Evolutionary conservation across 805 yeast species (phyloP).

Genomic region (Cyberlindnera bimundalis): DNA sequence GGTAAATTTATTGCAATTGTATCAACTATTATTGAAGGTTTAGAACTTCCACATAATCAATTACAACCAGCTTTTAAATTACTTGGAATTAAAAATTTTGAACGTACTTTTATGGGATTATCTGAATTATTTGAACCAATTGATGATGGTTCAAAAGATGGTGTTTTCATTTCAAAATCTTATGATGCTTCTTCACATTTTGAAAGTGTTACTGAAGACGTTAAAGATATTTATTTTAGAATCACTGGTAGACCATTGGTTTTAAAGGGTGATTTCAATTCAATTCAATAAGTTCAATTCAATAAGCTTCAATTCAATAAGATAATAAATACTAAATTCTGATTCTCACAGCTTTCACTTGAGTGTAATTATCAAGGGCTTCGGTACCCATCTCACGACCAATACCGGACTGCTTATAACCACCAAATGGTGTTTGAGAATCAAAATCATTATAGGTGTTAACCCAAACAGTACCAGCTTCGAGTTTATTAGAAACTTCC

Average conservation of each 20-base stretch:
- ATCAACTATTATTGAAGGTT: slow-evolving; percentile 92
- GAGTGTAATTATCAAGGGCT: slow-evolving; percentile 79
- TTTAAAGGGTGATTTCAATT: slow-evolving; percentile 28
- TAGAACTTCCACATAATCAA: slow-evolving; percentile 90
- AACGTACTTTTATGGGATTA: slow-evolving; percentile 77
- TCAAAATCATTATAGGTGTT: slow-evolving; percentile 87
- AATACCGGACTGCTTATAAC: slow-evolving; percentile 80
- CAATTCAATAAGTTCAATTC: too few relatives aligned
- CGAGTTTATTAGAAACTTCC: slow-evolving; percentile 60
- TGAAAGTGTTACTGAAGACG: slow-evolving; percentile 94
- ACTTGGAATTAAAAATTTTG: slow-evolving; percentile 60
- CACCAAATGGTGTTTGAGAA: slow-evolving; percentile 87
- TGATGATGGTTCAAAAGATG: slow-evolving; percentile 76
- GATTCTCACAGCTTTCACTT: slow-evolving; percentile 75
- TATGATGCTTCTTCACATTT: slow-evolving; percentile 95
- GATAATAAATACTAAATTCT: slow-evolving; percentile 3
- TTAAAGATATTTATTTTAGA: slow-evolving; percentile 88
- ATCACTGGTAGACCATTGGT: slow-evolving; percentile 88
- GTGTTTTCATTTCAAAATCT: slow-evolving; percentile 79
- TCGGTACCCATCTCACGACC: slow-evolving; percentile 92
- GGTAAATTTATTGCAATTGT: slow-evolving; percentile 91
- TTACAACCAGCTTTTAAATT: slow-evolving; percentile 91
- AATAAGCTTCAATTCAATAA: too few relatives aligned
- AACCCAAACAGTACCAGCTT: slow-evolving; percentile 82
- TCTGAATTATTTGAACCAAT: slow-evolving; percentile 86